Percentiles rank a stretch among this genome's conserved stretches.
phyloP scores from a whole-genome alignment of 352 stramenopile species.

The Pythium vanterpoolii region DNA sequence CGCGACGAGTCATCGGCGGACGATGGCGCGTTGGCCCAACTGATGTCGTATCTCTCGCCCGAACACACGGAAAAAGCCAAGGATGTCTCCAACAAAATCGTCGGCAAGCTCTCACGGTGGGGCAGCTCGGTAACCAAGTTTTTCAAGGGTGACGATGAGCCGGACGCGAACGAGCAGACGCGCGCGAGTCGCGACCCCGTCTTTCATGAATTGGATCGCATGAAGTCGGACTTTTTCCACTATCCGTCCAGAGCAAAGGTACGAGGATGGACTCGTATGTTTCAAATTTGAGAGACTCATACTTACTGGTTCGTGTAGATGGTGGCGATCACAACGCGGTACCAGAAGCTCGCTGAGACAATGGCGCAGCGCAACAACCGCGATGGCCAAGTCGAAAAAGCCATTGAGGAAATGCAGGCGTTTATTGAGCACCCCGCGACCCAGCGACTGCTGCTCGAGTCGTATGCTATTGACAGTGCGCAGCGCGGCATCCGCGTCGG shows the following conservation, averaged over 20 bases:
- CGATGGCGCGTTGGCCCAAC: conserved; percentile 36
- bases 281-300: background rate
- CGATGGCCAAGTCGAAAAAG: conserved; percentile 66
- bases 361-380: conserved; percentile 56
- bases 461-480: conserved; percentile 50
- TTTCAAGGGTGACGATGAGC: conserved; percentile 57
- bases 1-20: conserved; percentile 6
- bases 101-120: conserved; percentile 64
- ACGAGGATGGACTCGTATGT: background rate
- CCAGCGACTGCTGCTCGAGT: conserved; percentile 65
- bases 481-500: conserved; percentile 73
- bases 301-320: conserved; percentile 36
- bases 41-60: conserved; percentile 62
- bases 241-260: conserved; percentile 67
- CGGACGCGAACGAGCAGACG: conserved; percentile 13
- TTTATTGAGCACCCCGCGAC: conserved; percentile 75
- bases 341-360: conserved; percentile 69
- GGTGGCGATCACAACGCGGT: conserved; percentile 69
- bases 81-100: conserved; percentile 80
- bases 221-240: conserved; percentile 66
- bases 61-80: conserved; percentile 78
- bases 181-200: conserved; percentile 1
- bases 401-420: conserved; percentile 65
- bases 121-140: conserved; percentile 61
- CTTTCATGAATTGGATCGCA: conserved; percentile 47